Evolutionary conservation across 1,284 basidiomycete genomes (phyloP), one percentile per base, ranked within the genome.

Genomic region (Papiliotrema terrestris): DNA sequence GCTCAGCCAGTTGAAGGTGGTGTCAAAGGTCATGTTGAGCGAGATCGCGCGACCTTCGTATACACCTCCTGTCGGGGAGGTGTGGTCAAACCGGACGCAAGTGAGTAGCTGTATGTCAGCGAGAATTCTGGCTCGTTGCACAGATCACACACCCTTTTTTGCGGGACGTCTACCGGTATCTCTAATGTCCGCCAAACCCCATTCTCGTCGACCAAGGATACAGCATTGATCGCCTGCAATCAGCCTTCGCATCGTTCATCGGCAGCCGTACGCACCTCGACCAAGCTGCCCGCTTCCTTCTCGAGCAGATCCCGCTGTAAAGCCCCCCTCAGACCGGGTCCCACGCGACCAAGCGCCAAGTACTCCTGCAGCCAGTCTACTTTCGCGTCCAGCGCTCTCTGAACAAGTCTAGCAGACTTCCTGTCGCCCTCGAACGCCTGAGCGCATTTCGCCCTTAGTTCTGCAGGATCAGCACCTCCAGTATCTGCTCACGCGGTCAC

Each of bases 151-250:
- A 71, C 69, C 22, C 72, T 57, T 26, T 64, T 59, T 13, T 68
- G 63, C 15, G 73, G 72, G 0, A 75, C 65, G n/a, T 75, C 73
- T n/a, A 75, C 73, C 1, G 73, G 73, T n/a, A 75, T 74, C 46
- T 69, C 66, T 15, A 75, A 59, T 1, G 60, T 73, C 23, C 72
- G 62, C 73, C 72, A 74, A 13, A 15, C 58, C 20, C 47, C 57
- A 42, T 43, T 20, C n/a, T 19, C 22, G 8, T 15, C 48, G 22
- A 29, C 19, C 22, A 36, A 8, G 13, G 17, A 15, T 26, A n/a
- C 25, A 37, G 25, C 8, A 22, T 41, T 37, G 4, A 26, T 32
- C 32, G 46, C n/a, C 2, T 47, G 45, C 51, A 49, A 55, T 43
- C 45, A 5, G 32, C 35, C 23, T 39, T 39, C 20, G 42, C n/a